Evolutionary conservation across 257 asterid genomes (phyloP).

Genomic region (Solanum pinnatisectum): DNA sequence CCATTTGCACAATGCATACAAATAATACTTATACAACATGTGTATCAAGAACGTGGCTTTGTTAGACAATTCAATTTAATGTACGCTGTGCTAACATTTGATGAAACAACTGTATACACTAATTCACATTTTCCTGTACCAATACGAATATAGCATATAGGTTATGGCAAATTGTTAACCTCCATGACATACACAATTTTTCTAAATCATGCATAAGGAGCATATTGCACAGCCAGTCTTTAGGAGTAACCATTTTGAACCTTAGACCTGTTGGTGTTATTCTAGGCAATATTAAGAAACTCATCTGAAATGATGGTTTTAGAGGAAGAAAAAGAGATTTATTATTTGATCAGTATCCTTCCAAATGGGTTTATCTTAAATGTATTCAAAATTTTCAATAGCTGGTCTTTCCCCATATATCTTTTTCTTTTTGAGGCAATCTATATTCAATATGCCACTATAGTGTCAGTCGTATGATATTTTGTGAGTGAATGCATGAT

Average conservation of each 20-base stretch:
- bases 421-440: neutral
- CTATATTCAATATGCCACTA: neutral
- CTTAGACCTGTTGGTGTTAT: neutral
- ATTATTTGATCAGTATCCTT: neutral
- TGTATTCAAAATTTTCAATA: neutral
- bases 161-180: neutral
- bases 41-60: neutral
- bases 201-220: neutral
- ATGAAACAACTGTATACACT: neutral
- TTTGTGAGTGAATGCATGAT: neutral
- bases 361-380: neutral
- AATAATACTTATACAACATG: neutral
- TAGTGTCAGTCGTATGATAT: neutral
- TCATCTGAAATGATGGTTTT: neutral
- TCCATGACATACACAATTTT: neutral
- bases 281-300: neutral
- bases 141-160: neutral
- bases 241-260: neutral
- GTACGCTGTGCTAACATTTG: neutral
- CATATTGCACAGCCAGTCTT: neutral
- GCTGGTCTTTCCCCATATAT: neutral
- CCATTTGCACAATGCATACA: neutral
- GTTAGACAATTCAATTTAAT: neutral
- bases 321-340: neutral
- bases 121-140: neutral